Percentiles rank a stretch among this genome's conserved stretches.
These are phyloP conservation scores for Kluyveromyces sp. DNA, from an alignment of 1,139 yeast species.

Conservation along the genomic window DNA sequence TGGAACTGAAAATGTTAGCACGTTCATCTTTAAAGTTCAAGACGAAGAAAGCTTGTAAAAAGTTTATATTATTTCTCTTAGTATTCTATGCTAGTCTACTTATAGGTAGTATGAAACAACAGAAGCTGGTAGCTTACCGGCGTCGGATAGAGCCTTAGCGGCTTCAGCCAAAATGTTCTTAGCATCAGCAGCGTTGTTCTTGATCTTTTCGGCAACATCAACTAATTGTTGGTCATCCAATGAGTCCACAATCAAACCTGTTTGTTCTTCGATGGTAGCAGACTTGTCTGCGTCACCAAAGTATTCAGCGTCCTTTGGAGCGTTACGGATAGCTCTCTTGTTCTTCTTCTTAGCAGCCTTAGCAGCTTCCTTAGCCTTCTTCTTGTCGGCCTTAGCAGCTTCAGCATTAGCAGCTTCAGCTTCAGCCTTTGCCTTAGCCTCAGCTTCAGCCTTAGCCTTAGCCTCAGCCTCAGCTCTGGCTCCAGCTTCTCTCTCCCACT, in stretches of 20 bases:
- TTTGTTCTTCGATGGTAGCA: slow-evolving; percentile 65
- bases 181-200: slow-evolving; percentile 38
- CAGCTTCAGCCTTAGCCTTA: slow-evolving; percentile 79
- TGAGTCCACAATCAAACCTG: slow-evolving; percentile 69
- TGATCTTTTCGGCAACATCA: slow-evolving; percentile 56
- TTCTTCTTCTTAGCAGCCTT: slow-evolving; percentile 96
- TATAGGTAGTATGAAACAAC: slow-evolving; percentile 35
- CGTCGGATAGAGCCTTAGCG: slow-evolving; percentile 37
- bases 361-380: slow-evolving; percentile 96
- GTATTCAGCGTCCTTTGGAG: slow-evolving; percentile 79
- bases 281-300: slow-evolving; percentile 70
- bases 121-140: slow-evolving; percentile 38
- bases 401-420: slow-evolving; percentile 57
- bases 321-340: slow-evolving; percentile 81
- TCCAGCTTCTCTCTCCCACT: slow-evolving; percentile 98
- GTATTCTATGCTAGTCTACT: neutral
- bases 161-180: slow-evolving; percentile 43
- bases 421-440: slow-evolving; percentile 70
- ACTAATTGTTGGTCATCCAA: slow-evolving; percentile 71
- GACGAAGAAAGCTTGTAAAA: too few species aligned
- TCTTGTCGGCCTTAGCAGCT: slow-evolving; percentile 55
- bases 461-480: slow-evolving; percentile 93
- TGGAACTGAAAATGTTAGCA: too few species aligned
- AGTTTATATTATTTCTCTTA: too few species aligned
- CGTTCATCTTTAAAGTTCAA: too few species aligned